These are phyloP conservation scores for Jaltomata sinuosa DNA, from an alignment of 257 asterid species.

Conservation along the genomic window DNA sequence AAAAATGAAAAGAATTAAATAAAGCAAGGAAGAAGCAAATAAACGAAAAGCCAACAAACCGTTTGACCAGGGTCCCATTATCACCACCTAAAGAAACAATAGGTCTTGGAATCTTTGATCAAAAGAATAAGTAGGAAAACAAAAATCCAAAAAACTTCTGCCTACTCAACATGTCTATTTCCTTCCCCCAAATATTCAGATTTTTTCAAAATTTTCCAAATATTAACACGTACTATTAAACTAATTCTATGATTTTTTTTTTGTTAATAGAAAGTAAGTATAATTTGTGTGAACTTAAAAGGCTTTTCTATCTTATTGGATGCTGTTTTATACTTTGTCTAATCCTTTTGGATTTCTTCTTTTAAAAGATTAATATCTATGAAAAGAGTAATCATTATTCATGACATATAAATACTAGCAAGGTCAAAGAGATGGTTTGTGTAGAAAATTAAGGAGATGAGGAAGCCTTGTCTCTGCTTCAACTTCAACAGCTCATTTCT, in stretches of 20 bases:
- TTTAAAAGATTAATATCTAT: not conserved
- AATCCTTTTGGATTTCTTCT: not conserved
- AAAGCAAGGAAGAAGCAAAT: not conserved
- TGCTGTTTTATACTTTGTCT: conserved; percentile 22
- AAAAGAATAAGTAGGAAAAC: conserved; percentile 12
- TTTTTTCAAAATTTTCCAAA: not conserved
- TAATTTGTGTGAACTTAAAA: not conserved
- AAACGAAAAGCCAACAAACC: conserved; percentile 25
- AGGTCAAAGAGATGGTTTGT: conserved; percentile 1
- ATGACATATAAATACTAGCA: not conserved
- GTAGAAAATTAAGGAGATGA: conserved; percentile 36
- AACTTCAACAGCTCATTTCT: conserved; percentile 33
- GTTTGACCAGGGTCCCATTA: conserved; percentile 43
- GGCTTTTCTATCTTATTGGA: conserved; percentile 12
- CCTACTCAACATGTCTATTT: conserved; percentile 26
- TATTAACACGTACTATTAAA: not conserved
- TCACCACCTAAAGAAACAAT: not conserved
- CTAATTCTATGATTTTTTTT: not conserved
- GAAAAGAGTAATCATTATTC: not conserved
- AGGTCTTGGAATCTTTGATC: conserved; percentile 17
- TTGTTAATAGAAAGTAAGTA: not conserved
- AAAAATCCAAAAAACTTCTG: conserved; percentile 27
- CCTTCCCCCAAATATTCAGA: conserved; percentile 11
- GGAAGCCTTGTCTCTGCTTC: conserved; percentile 26
- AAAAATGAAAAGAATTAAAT: no score